phyloP scores from a whole-genome alignment of 1,139 yeast species.

The Taphrina confusa region DNA sequence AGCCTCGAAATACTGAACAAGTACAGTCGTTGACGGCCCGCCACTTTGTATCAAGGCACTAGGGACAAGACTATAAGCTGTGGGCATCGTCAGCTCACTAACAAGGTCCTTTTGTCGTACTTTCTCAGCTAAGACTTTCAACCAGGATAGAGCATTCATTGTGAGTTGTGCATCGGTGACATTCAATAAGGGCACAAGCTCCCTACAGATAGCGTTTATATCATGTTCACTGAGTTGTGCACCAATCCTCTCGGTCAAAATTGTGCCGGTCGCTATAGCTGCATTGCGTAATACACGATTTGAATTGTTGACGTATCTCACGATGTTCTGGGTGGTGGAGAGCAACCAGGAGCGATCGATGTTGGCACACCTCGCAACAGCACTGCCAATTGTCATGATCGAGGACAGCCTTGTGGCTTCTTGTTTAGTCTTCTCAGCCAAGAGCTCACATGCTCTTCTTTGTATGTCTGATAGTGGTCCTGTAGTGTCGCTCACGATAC shows the following conservation, averaged over 20 bases:
- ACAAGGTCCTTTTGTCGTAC: conserved; percentile 1
- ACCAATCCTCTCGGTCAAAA: conserved; percentile 38
- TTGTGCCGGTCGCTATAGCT: conserved; percentile 42
- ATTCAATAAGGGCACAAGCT: background rate
- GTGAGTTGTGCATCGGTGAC: background rate
- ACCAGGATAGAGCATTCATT: background rate
- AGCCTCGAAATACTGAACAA: background rate
- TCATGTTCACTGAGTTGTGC: conserved; percentile 32
- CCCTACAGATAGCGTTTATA: conserved; percentile 26
- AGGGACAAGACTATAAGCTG: background rate
- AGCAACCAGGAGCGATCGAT: conserved; percentile 41
- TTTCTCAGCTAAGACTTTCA: background rate
- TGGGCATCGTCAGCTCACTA: background rate
- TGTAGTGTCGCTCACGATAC: conserved; percentile 25
- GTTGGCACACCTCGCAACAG: conserved; percentile 35
- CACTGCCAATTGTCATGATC: conserved; percentile 42
- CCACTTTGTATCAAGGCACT: background rate
- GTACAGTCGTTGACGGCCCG: background rate
- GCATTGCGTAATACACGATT: conserved; percentile 43
- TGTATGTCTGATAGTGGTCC: background rate
- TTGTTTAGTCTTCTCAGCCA: conserved; percentile 43
- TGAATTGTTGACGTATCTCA: conserved; percentile 42
- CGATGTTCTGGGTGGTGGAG: conserved; percentile 40
- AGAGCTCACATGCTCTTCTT: conserved; percentile 41
- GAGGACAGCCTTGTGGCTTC: conserved; percentile 45